Percentiles rank a stretch among this genome's conserved stretches.
Evolutionary conservation across 2,329 filamentous ascomycete species (phyloP).

Genomic region (Cytospora leucostoma): DNA sequence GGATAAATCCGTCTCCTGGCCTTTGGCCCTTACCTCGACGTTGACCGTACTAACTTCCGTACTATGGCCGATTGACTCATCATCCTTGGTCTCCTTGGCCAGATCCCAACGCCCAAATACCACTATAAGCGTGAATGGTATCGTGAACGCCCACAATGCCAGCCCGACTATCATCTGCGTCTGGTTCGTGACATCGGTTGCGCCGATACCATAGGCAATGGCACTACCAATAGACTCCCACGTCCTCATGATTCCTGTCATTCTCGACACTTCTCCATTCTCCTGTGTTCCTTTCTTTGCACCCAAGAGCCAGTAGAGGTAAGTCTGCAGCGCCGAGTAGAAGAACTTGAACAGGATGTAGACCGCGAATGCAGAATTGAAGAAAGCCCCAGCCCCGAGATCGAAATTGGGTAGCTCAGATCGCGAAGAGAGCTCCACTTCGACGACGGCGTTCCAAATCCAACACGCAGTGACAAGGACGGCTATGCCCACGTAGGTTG

Average conservation of each 20-base stretch:
- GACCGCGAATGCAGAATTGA: conserved; percentile 26
- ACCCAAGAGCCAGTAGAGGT: conserved; percentile 33
- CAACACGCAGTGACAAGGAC: conserved; percentile 18
- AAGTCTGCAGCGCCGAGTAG: conserved; percentile 32
- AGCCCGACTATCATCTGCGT: conserved; percentile 39
- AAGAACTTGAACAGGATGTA: conserved; percentile 34
- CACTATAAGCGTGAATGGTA: conserved; percentile 24
- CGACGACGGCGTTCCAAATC: conserved; percentile 20
- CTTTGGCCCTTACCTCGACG: neutral
- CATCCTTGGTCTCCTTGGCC: neutral
- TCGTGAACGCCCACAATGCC: conserved; percentile 35
- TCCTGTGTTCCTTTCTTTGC: conserved; percentile 33
- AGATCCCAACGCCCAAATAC: conserved; percentile 11
- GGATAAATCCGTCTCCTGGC: conserved; percentile 41
- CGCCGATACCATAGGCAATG: conserved; percentile 37
- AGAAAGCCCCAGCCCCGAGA: conserved; percentile 9
- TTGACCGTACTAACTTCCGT: neutral
- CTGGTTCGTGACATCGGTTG: conserved; percentile 35
- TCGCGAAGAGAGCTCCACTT: conserved; percentile 16
- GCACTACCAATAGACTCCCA: conserved; percentile 39
- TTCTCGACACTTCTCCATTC: conserved; percentile 37
- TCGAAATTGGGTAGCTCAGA: conserved; percentile 21
- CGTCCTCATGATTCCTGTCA: conserved; percentile 36
- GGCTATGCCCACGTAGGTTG: conserved; percentile 10
- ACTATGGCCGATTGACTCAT: neutral